Evolutionary conservation across 2,329 filamentous ascomycete genomes (phyloP).

Genomic region (Harringtonia lauricola): DNA sequence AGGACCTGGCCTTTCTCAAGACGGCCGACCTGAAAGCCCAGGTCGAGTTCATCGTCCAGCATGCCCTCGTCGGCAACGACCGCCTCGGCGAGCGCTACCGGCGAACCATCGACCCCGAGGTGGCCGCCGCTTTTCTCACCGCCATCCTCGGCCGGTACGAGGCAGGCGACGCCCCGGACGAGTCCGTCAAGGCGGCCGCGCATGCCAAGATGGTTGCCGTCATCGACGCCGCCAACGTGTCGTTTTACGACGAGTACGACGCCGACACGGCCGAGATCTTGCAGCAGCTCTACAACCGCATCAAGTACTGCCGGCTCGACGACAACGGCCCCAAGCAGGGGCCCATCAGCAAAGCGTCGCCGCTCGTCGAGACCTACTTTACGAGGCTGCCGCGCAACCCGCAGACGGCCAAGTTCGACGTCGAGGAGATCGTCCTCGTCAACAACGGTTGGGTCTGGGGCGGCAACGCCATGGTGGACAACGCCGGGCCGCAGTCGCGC

Average conservation of each 20-base stretch:
- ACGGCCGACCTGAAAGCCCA: slow-evolving; percentile 33
- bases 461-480: slow-evolving; percentile 86
- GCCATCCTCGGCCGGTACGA: slow-evolving; percentile 52
- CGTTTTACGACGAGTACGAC: slow-evolving; percentile 89
- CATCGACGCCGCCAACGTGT: slow-evolving; percentile 74
- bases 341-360: slow-evolving; percentile 62
- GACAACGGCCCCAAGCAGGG: slow-evolving; percentile 82
- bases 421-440: slow-evolving; percentile 67
- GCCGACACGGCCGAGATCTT: slow-evolving; percentile 70
- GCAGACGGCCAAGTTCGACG: slow-evolving; percentile 59
- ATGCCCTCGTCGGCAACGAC: slow-evolving; percentile 61
- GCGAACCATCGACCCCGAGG: slow-evolving; percentile 56
- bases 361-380: slow-evolving; percentile 90
- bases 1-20: slow-evolving; percentile 36
- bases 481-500: slow-evolving; percentile 77
- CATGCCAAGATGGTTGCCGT: slow-evolving; percentile 48
- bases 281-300: slow-evolving; percentile 84
- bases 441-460: slow-evolving; percentile 99
- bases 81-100: slow-evolving; percentile 71
- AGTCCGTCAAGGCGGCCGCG: slow-evolving; percentile 38
- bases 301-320: slow-evolving; percentile 91
- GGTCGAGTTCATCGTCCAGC: slow-evolving; percentile 52
- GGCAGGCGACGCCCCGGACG: slow-evolving; percentile 35
- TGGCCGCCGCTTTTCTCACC: slow-evolving; percentile 58
- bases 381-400: slow-evolving; percentile 75